Evolutionary conservation across 1,139 yeast genomes (phyloP).

Genomic region (Tardiomyces blankii): DNA sequence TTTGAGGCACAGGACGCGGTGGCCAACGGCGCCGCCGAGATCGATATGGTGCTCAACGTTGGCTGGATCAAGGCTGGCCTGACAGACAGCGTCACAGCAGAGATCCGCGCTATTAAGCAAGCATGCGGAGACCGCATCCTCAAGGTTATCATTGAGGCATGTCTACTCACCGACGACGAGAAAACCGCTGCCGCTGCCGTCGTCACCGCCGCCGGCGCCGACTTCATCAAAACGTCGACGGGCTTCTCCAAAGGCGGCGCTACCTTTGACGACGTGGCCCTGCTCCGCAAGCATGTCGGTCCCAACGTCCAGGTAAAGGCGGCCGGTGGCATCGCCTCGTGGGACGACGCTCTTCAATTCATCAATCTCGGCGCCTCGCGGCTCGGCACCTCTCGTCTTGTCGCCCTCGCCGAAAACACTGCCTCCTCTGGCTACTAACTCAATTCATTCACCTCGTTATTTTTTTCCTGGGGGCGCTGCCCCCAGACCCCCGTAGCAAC

Average conservation of each 20-base stretch:
- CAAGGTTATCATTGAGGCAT: not conserved
- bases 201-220: not conserved
- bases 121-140: not conserved
- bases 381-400: not conserved
- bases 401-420: not conserved
- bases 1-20: not conserved
- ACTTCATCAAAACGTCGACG: not conserved
- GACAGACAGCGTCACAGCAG: not conserved
- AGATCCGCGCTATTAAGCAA: not conserved
- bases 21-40: not conserved
- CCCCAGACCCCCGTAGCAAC: no score
- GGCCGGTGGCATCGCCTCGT: not conserved
- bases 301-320: not conserved
- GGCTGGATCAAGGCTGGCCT: not conserved
- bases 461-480: no score
- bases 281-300: not conserved
- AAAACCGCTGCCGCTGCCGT: not conserved
- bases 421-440: not conserved
- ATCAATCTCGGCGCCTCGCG: not conserved
- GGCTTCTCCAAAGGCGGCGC: not conserved
- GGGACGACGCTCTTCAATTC: not conserved
- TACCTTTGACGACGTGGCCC: not conserved
- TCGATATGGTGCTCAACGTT: not conserved
- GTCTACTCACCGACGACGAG: not conserved
- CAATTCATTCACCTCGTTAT: no score